Evolutionary conservation across 2,329 filamentous ascomycete genomes (phyloP).

Genomic region (Colletotrichum somersetense): DNA sequence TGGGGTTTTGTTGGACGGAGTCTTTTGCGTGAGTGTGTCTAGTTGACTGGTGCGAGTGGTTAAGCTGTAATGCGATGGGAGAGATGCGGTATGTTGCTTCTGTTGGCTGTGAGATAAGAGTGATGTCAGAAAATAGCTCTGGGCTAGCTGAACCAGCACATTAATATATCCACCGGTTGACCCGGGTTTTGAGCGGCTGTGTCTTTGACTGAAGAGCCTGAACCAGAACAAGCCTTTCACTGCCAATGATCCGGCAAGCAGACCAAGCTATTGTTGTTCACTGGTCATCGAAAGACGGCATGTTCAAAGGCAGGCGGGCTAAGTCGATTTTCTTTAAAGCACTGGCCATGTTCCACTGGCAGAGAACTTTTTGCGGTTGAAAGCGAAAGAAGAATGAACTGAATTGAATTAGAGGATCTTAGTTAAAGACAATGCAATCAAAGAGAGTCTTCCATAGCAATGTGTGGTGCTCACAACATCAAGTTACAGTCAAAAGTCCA

Average conservation of each 20-base stretch:
- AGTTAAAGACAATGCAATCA: not conserved
- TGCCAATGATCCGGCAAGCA: too few species aligned
- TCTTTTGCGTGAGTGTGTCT: too few species aligned
- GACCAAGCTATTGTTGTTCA: conserved; percentile 1
- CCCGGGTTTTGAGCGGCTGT: too few species aligned
- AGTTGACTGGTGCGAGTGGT: not conserved
- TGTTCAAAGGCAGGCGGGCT: not conserved
- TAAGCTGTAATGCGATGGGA: too few species aligned
- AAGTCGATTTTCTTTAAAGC: not conserved
- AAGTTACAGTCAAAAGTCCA: not conserved
- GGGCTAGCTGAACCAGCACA: accelerated
- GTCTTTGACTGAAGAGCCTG: not conserved
- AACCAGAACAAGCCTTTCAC: not conserved
- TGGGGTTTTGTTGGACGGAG: too few species aligned
- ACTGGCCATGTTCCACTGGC: not conserved
- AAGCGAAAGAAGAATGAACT: not conserved
- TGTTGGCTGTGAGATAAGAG: not conserved
- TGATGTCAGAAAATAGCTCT: not conserved
- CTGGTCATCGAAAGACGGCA: not conserved
- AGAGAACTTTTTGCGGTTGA: not conserved
- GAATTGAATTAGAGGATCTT: not conserved
- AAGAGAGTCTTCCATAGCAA: not conserved
- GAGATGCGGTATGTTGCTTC: not conserved
- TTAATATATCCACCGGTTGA: not conserved
- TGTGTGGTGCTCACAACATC: too few species aligned